These are phyloP conservation scores for Phoenix roebelenii DNA, from an alignment of 176 grass and related monocot species.

Conservation along the genomic window DNA sequence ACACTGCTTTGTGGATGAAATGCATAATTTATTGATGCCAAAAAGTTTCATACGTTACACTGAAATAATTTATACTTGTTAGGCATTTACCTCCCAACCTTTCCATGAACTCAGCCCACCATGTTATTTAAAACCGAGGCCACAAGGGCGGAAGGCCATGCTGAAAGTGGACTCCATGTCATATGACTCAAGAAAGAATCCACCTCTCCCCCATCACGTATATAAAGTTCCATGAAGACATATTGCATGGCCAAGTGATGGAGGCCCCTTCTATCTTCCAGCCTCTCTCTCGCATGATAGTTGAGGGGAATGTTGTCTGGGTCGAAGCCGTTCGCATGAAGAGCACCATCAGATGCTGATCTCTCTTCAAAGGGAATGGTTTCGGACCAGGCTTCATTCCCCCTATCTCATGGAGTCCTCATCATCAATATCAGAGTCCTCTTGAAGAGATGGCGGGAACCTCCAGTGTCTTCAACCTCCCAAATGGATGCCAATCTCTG, in stretches of 20 bases:
- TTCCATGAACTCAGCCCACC: constrained; percentile 16
- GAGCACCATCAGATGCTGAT: too few species aligned
- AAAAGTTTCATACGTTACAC: constrained; percentile 3
- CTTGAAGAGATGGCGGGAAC: not conserved
- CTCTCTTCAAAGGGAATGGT: not conserved
- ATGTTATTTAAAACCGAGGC: constrained; percentile 14
- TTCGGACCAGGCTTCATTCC: constrained; percentile 86
- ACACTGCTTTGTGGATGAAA: constrained; percentile 8
- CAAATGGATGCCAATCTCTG: too few species aligned
- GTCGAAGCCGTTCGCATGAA: constrained; percentile 12
- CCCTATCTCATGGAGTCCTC: constrained; percentile 30
- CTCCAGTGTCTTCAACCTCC: not conserved
- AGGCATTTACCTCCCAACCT: constrained; percentile 8
- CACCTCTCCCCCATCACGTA: not conserved
- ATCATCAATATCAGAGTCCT: not conserved
- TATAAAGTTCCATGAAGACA: constrained; percentile 1
- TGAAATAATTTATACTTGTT: constrained; percentile 18
- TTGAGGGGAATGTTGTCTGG: constrained; percentile 29
- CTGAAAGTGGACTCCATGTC: constrained; percentile 5
- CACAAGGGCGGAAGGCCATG: constrained; percentile 2
- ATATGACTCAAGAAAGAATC: not conserved
- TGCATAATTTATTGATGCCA: constrained; percentile 21
- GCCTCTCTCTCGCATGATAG: constrained; percentile 6
- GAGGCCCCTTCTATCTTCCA: not conserved
- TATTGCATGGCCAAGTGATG: constrained; percentile 4